phyloP scores from a whole-genome alignment of 345 rosid genomes.

The Litchi chinensis region DNA sequence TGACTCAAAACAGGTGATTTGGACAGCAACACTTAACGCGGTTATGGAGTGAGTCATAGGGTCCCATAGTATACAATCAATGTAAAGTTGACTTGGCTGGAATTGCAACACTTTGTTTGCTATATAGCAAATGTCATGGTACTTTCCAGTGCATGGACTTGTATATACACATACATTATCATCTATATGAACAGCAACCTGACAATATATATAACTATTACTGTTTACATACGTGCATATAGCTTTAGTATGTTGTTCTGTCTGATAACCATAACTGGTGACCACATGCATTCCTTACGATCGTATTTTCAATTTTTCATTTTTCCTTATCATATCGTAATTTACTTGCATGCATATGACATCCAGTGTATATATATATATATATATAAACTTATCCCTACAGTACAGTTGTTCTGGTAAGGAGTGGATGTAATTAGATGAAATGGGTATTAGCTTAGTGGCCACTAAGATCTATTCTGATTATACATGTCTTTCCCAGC shows the following conservation, averaged over 20 bases:
- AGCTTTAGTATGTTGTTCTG: too few species aligned
- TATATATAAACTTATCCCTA: too few species aligned
- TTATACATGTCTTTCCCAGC: not conserved
- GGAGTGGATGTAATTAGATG: too few species aligned
- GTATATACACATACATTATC: not conserved
- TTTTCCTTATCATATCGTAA: too few species aligned
- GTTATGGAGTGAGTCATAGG: not conserved
- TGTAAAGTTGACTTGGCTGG: conserved; percentile 9
- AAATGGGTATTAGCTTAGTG: too few species aligned
- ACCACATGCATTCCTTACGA: not conserved
- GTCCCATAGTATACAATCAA: not conserved
- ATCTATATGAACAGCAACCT: not conserved
- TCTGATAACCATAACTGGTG: too few species aligned
- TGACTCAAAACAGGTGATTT: not conserved
- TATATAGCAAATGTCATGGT: not conserved
- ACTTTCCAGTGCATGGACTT: not conserved
- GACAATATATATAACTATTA: not conserved
- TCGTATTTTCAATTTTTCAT: too few species aligned
- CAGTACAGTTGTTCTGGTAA: too few species aligned
- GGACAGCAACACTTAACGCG: conserved; percentile 8
- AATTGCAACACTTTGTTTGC: conserved; percentile 11
- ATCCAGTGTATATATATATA: too few species aligned
- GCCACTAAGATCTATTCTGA: not conserved
- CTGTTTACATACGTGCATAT: not conserved
- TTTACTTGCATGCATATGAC: too few species aligned